phyloP scores from a whole-genome alignment of 331 rosid genomes.

The Rosa hybrid region DNA sequence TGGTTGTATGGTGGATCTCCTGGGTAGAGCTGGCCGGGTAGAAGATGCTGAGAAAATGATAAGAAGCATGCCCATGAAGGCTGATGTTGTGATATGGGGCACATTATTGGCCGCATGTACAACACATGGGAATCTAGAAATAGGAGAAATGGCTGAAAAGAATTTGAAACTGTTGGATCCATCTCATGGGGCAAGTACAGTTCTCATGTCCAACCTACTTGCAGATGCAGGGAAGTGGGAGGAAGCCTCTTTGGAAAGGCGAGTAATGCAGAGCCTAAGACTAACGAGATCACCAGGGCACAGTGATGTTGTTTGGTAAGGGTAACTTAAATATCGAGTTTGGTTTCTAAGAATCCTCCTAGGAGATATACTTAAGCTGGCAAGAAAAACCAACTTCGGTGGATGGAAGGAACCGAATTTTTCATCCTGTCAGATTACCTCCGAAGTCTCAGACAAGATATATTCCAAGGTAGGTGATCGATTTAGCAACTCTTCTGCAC shows the following conservation, averaged over 20 bases:
- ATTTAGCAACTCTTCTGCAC: neutral
- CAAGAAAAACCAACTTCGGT: neutral
- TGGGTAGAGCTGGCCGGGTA: slow-evolving; percentile 80
- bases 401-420: neutral
- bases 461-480: neutral
- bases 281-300: slow-evolving; percentile 67
- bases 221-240: slow-evolving; percentile 89
- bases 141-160: slow-evolving; percentile 79
- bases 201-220: slow-evolving; percentile 75
- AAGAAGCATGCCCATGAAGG: slow-evolving; percentile 79
- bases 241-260: slow-evolving; percentile 66
- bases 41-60: slow-evolving; percentile 73
- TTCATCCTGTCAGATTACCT: neutral
- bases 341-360: neutral
- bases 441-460: neutral
- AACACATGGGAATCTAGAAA: slow-evolving; percentile 69
- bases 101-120: slow-evolving; percentile 83
- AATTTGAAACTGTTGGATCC: slow-evolving; percentile 64
- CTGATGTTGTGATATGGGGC: slow-evolving; percentile 88
- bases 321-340: neutral
- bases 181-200: slow-evolving; percentile 75
- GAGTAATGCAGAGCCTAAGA: slow-evolving; percentile 44
- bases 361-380: neutral
- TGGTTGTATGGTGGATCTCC: slow-evolving; percentile 91
- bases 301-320: slow-evolving; percentile 64